phyloP scores from a whole-genome alignment of 805 yeast genomes.

The Candida jianshihensis region DNA sequence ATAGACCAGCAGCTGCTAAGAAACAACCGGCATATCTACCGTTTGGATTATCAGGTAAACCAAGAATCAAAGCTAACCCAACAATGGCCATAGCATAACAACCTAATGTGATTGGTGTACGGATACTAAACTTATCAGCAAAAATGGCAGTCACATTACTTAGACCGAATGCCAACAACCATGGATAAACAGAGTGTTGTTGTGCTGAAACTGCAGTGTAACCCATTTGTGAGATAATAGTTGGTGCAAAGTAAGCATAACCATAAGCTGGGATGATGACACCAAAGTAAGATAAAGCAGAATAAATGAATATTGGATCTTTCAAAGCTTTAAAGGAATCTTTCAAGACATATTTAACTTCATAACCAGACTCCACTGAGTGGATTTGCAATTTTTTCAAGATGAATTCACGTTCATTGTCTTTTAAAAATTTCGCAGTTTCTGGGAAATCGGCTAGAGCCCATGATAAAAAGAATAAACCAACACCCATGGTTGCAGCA shows the following conservation, averaged over 20 bases:
- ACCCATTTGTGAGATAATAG: conserved; percentile 31
- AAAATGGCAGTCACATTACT: conserved; percentile 52
- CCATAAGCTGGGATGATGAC: conserved; percentile 34
- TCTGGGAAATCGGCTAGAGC: conserved; percentile 38
- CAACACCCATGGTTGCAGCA: conserved; percentile 33
- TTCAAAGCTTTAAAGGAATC: conserved; percentile 39
- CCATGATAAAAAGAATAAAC: conserved; percentile 28
- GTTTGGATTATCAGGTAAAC: conserved; percentile 29
- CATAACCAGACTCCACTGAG: conserved; percentile 30
- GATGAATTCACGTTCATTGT: conserved; percentile 33
- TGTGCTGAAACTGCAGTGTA: conserved; percentile 69
- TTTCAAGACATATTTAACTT: conserved; percentile 25
- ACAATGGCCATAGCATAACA: conserved; percentile 26
- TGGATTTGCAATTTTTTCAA: conserved; percentile 30
- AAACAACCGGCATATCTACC: conserved; percentile 35
- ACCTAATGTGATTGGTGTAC: conserved; percentile 35
- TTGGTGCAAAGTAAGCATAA: conserved; percentile 39
- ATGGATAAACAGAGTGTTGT: conserved; percentile 78
- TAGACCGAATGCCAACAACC: conserved; percentile 69
- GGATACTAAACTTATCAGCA: conserved; percentile 47
- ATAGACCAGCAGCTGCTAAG: conserved; percentile 32
- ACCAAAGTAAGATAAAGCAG: conserved; percentile 31
- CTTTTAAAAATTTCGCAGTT: conserved; percentile 32
- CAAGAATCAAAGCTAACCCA: conserved; percentile 29
- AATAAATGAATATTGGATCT: conserved; percentile 45